Conservation (phyloP, 2,329 filamentous ascomycete genomes). For the Pseudopyricularia cyperi region DNA sequence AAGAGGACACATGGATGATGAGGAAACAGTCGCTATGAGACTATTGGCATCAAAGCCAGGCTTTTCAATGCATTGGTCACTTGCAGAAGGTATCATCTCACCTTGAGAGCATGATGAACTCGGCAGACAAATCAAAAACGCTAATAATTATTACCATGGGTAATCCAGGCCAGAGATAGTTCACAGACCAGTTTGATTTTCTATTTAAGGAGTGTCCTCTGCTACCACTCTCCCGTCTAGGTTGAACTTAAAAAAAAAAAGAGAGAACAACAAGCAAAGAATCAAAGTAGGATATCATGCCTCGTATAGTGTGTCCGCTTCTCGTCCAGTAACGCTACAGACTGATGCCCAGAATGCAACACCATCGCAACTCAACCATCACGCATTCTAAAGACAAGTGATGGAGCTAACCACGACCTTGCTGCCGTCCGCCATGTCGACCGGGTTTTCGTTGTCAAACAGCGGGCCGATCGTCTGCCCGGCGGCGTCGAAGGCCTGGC, state of each 20-base stretch:
- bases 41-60: not conserved
- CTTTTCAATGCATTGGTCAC: not conserved
- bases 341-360: too few relatives aligned
- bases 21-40: not conserved
- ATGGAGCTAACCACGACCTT: not conserved
- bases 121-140: not conserved
- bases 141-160: not conserved
- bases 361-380: too few relatives aligned
- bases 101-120: not conserved
- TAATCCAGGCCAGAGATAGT: too few relatives aligned
- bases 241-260: too few relatives aligned
- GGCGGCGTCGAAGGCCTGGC: slow-evolving; percentile 1
- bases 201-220: too few relatives aligned
- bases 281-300: too few relatives aligned
- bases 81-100: not conserved
- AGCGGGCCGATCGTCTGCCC: not conserved
- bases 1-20: not conserved
- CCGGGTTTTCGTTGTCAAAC: not conserved
- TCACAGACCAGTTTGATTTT: too few relatives aligned
- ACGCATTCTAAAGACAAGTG: not conserved
- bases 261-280: too few relatives aligned
- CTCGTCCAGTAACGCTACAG: too few relatives aligned
- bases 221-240: too few relatives aligned
- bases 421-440: not conserved
- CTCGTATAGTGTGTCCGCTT: too few relatives aligned